These are phyloP conservation scores for Amauroascus niger DNA, from an alignment of 2,329 filamentous ascomycete genomes.

Conservation along the genomic window DNA sequence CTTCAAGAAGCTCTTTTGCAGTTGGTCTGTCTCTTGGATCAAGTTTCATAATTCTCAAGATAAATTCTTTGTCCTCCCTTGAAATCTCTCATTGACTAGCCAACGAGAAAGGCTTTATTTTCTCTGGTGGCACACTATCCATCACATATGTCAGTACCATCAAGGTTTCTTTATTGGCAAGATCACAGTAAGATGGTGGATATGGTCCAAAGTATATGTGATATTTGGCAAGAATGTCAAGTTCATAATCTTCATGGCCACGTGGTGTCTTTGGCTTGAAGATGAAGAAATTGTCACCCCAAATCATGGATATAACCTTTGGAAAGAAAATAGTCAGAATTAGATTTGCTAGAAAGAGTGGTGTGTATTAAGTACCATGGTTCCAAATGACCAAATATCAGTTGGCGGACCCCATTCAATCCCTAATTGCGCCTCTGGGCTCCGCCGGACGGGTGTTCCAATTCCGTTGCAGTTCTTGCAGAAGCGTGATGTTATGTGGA, in stretches of 20 bases:
- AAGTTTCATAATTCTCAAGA: neutral
- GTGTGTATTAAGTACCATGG: slow-evolving; percentile 14
- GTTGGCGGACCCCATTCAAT: slow-evolving; percentile 21
- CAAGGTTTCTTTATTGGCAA: neutral
- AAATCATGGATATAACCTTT: slow-evolving; percentile 9
- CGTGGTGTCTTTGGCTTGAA: slow-evolving; percentile 8
- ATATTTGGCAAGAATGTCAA: slow-evolving; percentile 9
- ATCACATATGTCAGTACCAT: neutral
- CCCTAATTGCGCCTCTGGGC: slow-evolving; percentile 20
- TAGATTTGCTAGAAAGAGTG: neutral
- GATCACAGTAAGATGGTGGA: slow-evolving; percentile 5
- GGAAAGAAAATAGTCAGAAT: neutral
- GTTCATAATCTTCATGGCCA: slow-evolving; percentile 13
- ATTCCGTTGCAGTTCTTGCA: slow-evolving; percentile 17
- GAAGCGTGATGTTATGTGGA: slow-evolving; percentile 16
- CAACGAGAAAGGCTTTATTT: neutral
- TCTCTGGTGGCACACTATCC: neutral
- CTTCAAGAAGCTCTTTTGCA: slow-evolving; percentile 4
- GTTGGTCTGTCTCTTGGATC: slow-evolving; percentile 4
- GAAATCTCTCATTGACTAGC: neutral
- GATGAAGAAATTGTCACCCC: slow-evolving; percentile 11
- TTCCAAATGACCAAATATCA: slow-evolving; percentile 25
- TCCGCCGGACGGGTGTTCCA: slow-evolving; percentile 20
- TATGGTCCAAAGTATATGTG: slow-evolving; percentile 13
- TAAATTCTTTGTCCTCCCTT: neutral